Evolutionary conservation across 352 stramenopile species (phyloP).

Genomic region (Globisporangium rhizosaccharum): DNA sequence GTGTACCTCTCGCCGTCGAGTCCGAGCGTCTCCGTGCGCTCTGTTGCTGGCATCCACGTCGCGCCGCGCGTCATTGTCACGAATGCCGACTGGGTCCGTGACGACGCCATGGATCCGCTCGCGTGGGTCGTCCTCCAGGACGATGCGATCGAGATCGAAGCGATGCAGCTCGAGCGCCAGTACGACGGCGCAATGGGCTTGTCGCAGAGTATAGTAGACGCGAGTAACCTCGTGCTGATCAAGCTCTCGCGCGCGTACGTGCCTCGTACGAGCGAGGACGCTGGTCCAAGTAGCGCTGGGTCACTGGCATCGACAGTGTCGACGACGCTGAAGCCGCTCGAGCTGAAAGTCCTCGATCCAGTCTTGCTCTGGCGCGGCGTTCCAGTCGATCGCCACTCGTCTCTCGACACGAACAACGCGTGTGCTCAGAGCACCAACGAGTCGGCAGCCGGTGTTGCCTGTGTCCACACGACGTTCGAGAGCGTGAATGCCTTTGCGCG

Average conservation of each 20-base stretch:
- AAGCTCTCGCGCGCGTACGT: neutral
- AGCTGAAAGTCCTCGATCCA: slow-evolving; percentile 4
- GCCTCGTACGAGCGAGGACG: neutral
- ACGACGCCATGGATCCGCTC: neutral
- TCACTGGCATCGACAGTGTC: too few species aligned
- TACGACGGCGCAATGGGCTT: too few species aligned
- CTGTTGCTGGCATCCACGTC: neutral
- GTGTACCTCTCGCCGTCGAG: neutral
- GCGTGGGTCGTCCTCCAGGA: neutral
- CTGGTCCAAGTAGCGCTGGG: too few species aligned
- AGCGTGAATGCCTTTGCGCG: neutral
- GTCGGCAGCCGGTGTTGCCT: neutral
- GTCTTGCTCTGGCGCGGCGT: slow-evolving; percentile 5
- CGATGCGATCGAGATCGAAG: slow-evolving; percentile 2
- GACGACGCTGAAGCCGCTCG: neutral
- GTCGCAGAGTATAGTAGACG: too few species aligned
- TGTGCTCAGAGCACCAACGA: neutral
- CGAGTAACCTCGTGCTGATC: neutral
- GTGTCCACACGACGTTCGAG: slow-evolving; percentile 1
- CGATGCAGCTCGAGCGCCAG: neutral
- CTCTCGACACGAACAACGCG: neutral
- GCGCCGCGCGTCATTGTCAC: neutral
- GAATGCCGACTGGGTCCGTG: neutral
- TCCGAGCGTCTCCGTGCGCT: neutral
- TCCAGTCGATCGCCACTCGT: neutral